Percentiles rank a stretch among this genome's conserved stretches.
phyloP scores from a whole-genome alignment of 345 rosid genomes.

The Cochlearia excelsa region DNA sequence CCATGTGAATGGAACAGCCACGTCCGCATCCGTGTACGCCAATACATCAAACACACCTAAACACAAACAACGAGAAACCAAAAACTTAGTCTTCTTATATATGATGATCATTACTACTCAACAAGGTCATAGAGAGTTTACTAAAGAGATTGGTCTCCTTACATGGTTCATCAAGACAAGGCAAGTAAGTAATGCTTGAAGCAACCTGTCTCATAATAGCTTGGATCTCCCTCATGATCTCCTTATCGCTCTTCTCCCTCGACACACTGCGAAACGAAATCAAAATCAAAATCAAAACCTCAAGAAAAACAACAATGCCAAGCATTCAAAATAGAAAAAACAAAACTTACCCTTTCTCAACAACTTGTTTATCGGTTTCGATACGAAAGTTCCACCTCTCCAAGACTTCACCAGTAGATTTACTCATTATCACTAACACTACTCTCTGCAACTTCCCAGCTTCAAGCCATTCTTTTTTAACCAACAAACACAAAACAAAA shows the following conservation, averaged over 20 bases:
- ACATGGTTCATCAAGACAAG: constrained; percentile 96
- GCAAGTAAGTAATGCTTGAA: constrained; percentile 89
- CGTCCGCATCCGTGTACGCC: constrained; percentile 85
- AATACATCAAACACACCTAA: constrained; percentile 93
- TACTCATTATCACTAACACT: constrained; percentile 87
- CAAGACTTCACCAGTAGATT: constrained; percentile 67
- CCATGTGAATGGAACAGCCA: constrained; percentile 95
- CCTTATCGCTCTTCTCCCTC: constrained; percentile 93
- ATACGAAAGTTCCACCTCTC: constrained; percentile 97
- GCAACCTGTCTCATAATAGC: constrained; percentile 95
- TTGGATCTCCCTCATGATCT: constrained; percentile 95
- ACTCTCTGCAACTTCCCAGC: constrained; percentile 86
- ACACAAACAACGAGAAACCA: background rate
- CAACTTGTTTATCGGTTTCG: constrained; percentile 75
- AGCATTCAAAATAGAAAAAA: no score
- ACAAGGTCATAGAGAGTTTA: no score
- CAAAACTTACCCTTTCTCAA: constrained; percentile 68
- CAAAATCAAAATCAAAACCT: constrained; percentile 5
- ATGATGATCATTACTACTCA: no score
- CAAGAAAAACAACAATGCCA: constrained; percentile 7
- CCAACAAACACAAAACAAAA: background rate
- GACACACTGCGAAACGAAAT: constrained; percentile 52
- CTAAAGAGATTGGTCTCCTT: constrained; percentile 23
- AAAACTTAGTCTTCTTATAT: no score
- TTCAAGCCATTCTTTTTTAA: constrained; percentile 79